phyloP scores from a whole-genome alignment of 106 monocot species.

The Amphibolis antarctica region DNA sequence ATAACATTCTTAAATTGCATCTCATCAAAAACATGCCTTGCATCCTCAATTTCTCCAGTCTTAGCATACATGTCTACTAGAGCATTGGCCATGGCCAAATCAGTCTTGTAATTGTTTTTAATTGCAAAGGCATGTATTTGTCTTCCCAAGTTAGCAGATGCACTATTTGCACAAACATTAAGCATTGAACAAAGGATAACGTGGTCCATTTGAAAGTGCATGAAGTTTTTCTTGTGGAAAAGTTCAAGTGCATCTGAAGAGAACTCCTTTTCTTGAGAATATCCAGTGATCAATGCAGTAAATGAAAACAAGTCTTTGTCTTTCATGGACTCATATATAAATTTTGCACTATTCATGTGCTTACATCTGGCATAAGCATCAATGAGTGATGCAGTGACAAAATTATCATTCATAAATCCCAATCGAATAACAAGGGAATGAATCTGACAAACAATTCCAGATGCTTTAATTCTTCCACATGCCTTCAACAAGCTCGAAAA shows the following conservation, averaged over 20 bases:
- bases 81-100: constrained; percentile 60
- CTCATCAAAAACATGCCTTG: constrained; percentile 52
- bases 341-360: constrained; percentile 34
- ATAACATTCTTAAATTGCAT: constrained; percentile 54
- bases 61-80: constrained; percentile 85
- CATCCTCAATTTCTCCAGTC: constrained; percentile 57
- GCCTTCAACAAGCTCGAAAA: constrained; percentile 44
- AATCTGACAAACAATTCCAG: constrained; percentile 25
- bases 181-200: constrained; percentile 54
- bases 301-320: constrained; percentile 52
- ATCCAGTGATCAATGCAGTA: constrained; percentile 68
- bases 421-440: constrained; percentile 41
- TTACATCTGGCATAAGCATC: constrained; percentile 81
- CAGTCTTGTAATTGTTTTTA: constrained; percentile 34
- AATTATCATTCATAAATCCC: constrained; percentile 26
- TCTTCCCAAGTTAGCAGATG: constrained; percentile 38
- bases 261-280: constrained; percentile 25
- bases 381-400: constrained; percentile 55
- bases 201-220: constrained; percentile 40
- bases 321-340: constrained; percentile 38
- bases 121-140: constrained; percentile 57
- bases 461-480: constrained; percentile 20
- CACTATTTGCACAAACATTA: constrained; percentile 44
- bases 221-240: constrained; percentile 27
- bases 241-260: constrained; percentile 37